These are phyloP conservation scores for Coemansia sp. DNA, from an alignment of 192 early-diverging fungal genomes.

Conservation along the genomic window DNA sequence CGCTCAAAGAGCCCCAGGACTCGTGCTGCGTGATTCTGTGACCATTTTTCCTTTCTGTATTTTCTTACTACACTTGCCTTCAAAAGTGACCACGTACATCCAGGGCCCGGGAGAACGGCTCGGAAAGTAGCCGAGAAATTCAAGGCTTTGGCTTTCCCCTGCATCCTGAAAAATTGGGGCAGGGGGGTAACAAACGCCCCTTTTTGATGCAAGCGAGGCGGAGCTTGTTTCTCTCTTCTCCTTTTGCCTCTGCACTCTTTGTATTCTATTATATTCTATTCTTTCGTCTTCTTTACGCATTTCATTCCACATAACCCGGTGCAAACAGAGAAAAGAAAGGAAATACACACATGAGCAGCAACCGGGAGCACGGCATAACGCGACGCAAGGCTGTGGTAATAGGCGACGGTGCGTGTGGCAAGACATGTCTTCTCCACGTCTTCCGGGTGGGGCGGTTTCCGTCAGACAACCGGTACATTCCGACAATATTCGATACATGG, in stretches of 20 bases:
- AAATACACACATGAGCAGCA: background rate
- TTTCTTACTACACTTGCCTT: background rate
- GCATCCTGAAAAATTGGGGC: background rate
- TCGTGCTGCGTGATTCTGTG: slow-evolving; percentile 47
- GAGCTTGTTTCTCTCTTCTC: background rate
- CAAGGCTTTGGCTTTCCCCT: background rate
- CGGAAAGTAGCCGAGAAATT: background rate
- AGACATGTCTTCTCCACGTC: slow-evolving; percentile 85
- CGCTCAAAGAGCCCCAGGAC: slow-evolving; percentile 13
- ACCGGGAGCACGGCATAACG: background rate
- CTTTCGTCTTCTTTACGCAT: too few relatives aligned
- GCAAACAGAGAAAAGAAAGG: background rate
- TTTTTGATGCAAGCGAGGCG: background rate
- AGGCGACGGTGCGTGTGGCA: slow-evolving; percentile 93
- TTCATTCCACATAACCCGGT: background rate
- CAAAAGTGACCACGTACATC: too few relatives aligned
- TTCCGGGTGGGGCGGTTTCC: slow-evolving; percentile 81
- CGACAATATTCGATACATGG: slow-evolving; percentile 95
- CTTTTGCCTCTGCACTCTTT: background rate
- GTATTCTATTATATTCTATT: background rate
- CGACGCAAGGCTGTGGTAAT: slow-evolving; percentile 82
- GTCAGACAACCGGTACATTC: slow-evolving; percentile 75
- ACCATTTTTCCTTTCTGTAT: background rate
- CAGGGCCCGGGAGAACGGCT: background rate
- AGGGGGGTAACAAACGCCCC: background rate